A percentile compares a stretch with the other conserved stretches of the same genome.
Evolutionary conservation across 1,139 yeast genomes (phyloP).

Genomic region (Casaregolazyma suthepensis): DNA sequence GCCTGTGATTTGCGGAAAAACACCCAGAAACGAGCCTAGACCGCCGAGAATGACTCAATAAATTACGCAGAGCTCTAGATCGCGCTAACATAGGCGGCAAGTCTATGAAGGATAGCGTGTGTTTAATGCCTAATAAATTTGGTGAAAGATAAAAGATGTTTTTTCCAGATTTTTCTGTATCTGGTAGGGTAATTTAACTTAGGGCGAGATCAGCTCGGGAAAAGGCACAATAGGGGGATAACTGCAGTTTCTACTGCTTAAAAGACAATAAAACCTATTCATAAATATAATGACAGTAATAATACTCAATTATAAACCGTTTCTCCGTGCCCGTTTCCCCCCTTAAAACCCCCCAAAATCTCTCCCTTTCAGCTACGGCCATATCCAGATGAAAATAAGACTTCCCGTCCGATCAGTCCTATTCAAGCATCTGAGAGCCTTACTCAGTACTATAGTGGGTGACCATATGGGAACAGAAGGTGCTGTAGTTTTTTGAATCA

Average conservation of each 20-base stretch:
- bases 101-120: background rate
- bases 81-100: background rate
- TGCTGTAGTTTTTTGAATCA: background rate
- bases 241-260: background rate
- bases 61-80: background rate
- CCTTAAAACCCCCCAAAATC: background rate
- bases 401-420: constrained; percentile 1
- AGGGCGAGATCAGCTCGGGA: background rate
- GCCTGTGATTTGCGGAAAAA: background rate
- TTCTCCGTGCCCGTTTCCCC: background rate
- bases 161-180: background rate
- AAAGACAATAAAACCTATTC: too few species aligned
- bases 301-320: background rate
- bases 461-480: background rate
- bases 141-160: background rate
- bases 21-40: background rate
- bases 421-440: background rate
- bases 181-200: background rate
- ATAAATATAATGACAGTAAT: background rate
- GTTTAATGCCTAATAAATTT: background rate
- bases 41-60: background rate
- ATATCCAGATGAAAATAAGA: background rate
- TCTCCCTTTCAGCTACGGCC: background rate
- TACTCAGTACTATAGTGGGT: background rate
- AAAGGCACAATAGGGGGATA: background rate